Evolutionary conservation across 2,329 filamentous ascomycete species (phyloP).

Genomic region (Immersiporthe knoxdaviesiana): DNA sequence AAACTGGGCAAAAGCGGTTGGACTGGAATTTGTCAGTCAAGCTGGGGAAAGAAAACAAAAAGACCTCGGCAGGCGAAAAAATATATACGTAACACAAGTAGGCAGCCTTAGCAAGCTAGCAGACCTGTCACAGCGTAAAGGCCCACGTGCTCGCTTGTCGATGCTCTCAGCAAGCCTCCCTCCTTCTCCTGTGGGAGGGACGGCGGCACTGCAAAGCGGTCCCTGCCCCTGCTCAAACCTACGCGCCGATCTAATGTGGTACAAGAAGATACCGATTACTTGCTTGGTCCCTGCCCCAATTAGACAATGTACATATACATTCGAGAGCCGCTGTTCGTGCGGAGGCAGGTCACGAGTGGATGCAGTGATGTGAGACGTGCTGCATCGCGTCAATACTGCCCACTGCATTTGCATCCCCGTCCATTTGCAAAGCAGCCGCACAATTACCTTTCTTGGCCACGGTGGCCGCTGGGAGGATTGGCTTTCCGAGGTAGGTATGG

Average conservation of each 20-base stretch:
- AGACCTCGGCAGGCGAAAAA: background rate
- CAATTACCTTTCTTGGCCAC: background rate
- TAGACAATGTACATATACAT: background rate
- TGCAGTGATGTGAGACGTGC: conserved; percentile 10
- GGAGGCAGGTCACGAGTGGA: conserved; percentile 12
- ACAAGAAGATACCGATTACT: background rate
- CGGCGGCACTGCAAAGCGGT: background rate
- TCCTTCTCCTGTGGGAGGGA: no score
- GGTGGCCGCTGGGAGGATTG: conserved; percentile 3
- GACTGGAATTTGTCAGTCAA: background rate
- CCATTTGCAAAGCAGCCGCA: background rate
- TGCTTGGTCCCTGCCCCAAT: background rate
- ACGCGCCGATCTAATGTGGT: background rate
- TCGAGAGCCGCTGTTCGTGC: background rate
- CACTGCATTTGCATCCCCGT: background rate
- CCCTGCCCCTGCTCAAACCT: background rate
- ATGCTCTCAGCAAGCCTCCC: background rate
- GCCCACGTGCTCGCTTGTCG: background rate
- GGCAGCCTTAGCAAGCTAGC: background rate
- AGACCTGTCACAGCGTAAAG: background rate
- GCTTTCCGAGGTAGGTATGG: conserved; percentile 3
- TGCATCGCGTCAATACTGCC: conserved; percentile 5
- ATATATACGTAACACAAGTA: background rate
- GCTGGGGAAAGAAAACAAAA: background rate
- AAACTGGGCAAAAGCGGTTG: conserved; percentile 5